Evolutionary conservation across 495 filamentous ascomycete genomes (phyloP), one percentile per base, ranked within the genome.

Genomic region (Penicillium roqueforti): DNA sequence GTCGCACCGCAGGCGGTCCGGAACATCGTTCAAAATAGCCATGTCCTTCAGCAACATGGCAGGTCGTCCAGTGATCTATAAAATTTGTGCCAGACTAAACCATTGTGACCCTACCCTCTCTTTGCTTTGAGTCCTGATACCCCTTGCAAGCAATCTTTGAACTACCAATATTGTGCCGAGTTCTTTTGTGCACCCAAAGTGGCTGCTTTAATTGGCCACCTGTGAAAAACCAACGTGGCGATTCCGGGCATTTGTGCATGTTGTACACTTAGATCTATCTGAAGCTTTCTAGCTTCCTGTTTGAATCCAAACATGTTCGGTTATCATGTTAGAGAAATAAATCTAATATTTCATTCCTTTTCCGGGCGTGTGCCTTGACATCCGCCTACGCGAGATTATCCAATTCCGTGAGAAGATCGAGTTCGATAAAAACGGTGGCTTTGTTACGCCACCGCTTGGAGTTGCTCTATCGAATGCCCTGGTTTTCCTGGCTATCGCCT

Each of bases 1-100:
- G 53, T 53, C n/a, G 53, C 62, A 50, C 62, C 65, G 49, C 67
- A 69, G 55, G 63, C 68, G 61, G 64, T 67, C 14, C 55, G 59
- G 31, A 67, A 60, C 42, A 52, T 67, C 50, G 64, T 47, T 37
- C 51, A 56, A 39, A 65, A 48, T 26, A 51, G 36, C 19, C 47
- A 36, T 51, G 42, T 47, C 16, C 32, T 57, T 32, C 47, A 57
- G n/a, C 43, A 59, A 50, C 58, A 59, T 42, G 61, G 54, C 46
- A 56, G 59, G 18, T 36, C 53, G 1, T 52, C 56, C 7, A 62
- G 53, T 36, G 53, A 53, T 16, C 53, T 53, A 46, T 61, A 25
- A 52, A 8, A 36, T 20, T n/a, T 26, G n/a, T 26, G n/a, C n/a
- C 8, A 28, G 8, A 22, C 7, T 18, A 19, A 20, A 9, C 28